phyloP scores from a whole-genome alignment of 73 alveolate genomes.

The Paramecium pentaurelia region DNA sequence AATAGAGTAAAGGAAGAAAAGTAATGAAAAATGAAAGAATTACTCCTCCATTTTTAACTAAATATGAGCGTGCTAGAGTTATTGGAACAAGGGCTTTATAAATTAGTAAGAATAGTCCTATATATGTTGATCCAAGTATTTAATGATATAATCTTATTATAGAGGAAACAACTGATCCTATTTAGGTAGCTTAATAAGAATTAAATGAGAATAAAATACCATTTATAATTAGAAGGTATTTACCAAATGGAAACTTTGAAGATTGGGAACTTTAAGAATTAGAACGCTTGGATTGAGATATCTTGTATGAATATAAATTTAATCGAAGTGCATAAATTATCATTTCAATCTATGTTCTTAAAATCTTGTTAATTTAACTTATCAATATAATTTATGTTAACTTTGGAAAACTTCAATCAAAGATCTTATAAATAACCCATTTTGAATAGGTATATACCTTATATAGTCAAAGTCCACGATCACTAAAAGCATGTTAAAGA shows the following conservation, averaged over 20 bases:
- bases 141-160: not conserved
- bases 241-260: conserved; percentile 96
- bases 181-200: conserved; percentile 94
- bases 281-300: conserved; percentile 46
- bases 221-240: conserved; percentile 91
- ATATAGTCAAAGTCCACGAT: not conserved
- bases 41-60: conserved; percentile 94
- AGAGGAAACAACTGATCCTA: conserved; percentile 81
- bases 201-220: conserved; percentile 89
- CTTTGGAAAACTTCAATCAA: not conserved
- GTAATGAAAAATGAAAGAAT: conserved; percentile 68
- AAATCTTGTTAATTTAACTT: not conserved
- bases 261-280: conserved; percentile 83
- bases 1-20: conserved; percentile 49
- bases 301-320: not conserved
- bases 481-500: not conserved
- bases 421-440: not conserved
- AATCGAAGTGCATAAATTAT: not conserved
- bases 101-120: conserved; percentile 63
- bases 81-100: conserved; percentile 98
- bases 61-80: conserved; percentile 97
- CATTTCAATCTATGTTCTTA: not conserved
- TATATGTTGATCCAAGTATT: conserved; percentile 55
- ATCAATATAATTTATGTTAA: not conserved
- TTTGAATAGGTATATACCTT: not conserved